These are phyloP conservation scores for Colletotrichum eremochloae DNA, from an alignment of 2,329 filamentous ascomycete genomes.

Conservation along the genomic window DNA sequence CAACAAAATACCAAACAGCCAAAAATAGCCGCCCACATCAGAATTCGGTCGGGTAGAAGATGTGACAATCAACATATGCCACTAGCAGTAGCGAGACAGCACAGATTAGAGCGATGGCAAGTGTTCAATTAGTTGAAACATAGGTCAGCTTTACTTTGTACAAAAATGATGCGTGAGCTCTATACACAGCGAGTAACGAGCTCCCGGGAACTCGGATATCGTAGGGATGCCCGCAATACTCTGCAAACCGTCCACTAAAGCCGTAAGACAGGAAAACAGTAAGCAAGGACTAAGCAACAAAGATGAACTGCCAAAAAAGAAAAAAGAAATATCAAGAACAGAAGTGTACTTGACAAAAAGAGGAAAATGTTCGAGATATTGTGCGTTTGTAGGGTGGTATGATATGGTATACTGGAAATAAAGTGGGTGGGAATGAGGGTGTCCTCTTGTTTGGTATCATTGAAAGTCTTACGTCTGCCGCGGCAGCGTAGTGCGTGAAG, in stretches of 20 bases:
- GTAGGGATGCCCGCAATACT: slow-evolving; percentile 14
- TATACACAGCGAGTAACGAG: slow-evolving; percentile 30
- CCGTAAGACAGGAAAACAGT: slow-evolving; percentile 21
- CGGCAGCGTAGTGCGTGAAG: slow-evolving; percentile 14
- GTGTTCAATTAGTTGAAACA: slow-evolving; percentile 22
- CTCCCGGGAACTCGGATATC: neutral
- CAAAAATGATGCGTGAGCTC: slow-evolving; percentile 27
- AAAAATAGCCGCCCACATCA: too few relatives aligned
- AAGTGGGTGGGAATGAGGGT: slow-evolving; percentile 29
- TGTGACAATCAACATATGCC: neutral
- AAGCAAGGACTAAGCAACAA: slow-evolving; percentile 1
- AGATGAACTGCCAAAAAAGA: slow-evolving; percentile 23
- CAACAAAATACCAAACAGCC: neutral
- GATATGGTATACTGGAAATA: slow-evolving; percentile 41
- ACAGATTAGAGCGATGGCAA: neutral
- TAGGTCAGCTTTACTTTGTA: slow-evolving; percentile 32
- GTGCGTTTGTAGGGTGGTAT: slow-evolving; percentile 22
- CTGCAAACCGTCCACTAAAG: slow-evolving; percentile 32
- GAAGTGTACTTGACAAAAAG: slow-evolving; percentile 19
- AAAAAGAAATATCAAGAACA: neutral
- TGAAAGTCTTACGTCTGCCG: slow-evolving; percentile 30
- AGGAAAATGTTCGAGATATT: slow-evolving; percentile 24
- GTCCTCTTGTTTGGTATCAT: slow-evolving; percentile 41
- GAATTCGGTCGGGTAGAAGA: too few relatives aligned
- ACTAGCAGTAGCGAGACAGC: neutral